Evolutionary conservation across 495 filamentous ascomycete species (phyloP).

Genomic region (Annulohypoxylon moriforme): DNA sequence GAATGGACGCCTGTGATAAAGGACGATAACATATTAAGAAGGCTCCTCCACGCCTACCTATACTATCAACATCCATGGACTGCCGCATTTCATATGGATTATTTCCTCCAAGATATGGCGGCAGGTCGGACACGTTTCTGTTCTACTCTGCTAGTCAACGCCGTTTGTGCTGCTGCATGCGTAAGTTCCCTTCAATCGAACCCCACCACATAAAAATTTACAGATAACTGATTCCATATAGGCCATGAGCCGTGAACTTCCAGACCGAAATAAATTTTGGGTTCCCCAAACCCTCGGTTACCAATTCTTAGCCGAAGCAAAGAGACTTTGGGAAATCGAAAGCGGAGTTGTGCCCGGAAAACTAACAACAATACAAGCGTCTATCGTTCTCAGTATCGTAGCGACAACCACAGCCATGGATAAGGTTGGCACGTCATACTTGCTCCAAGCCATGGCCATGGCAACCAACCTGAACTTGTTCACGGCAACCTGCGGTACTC

Average conservation of each 20-base stretch:
- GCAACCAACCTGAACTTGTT: conserved; percentile 50
- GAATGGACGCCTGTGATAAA: conserved; percentile 52
- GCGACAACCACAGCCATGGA: conserved; percentile 51
- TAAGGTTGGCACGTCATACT: conserved; percentile 51
- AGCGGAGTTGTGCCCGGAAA: conserved; percentile 19
- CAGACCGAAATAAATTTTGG: conserved; percentile 51
- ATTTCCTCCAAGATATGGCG: conserved; percentile 54
- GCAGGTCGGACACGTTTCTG: conserved; percentile 48
- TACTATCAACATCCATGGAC: conserved; percentile 54
- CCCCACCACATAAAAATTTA: not conserved
- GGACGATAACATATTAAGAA: conserved; percentile 50
- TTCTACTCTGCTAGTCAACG: conserved; percentile 53
- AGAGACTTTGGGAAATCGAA: conserved; percentile 53
- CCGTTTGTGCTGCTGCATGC: conserved; percentile 50
- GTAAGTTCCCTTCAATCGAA: conserved; percentile 43
- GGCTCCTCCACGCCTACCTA: conserved; percentile 51
- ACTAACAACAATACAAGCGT: conserved; percentile 53
- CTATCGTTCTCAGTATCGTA: conserved; percentile 45
- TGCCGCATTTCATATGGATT: conserved; percentile 52
- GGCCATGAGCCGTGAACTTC: conserved; percentile 49
- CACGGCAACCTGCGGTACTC: conserved; percentile 22
- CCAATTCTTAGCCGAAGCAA: conserved; percentile 55
- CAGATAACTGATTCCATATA: conserved; percentile 15
- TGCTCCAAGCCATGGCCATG: conserved; percentile 50
- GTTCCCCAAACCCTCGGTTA: conserved; percentile 52